These are phyloP conservation scores for Thielaviopsis ethacetica DNA, from an alignment of 2,329 filamentous ascomycete species.

Conservation along the genomic window DNA sequence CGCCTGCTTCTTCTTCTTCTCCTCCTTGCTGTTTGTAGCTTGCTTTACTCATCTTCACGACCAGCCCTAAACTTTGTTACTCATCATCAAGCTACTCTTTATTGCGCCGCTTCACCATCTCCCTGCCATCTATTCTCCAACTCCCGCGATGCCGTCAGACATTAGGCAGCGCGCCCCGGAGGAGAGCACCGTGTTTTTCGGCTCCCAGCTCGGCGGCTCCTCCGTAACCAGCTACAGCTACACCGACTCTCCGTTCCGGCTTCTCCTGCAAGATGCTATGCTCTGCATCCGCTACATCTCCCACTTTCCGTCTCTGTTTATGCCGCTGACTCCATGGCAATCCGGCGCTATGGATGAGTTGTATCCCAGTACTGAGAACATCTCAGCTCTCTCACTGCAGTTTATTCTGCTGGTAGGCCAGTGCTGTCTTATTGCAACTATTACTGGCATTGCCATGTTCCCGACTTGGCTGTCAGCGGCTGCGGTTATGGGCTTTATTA, in stretches of 20 bases:
- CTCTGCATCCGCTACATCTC: slow-evolving; percentile 29
- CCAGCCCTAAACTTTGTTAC: no score
- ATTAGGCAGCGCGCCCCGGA: neutral
- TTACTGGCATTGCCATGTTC: slow-evolving; percentile 29
- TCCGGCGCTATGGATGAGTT: slow-evolving; percentile 47
- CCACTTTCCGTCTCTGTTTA: slow-evolving; percentile 44
- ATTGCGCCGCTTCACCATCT: neutral
- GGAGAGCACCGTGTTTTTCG: slow-evolving; percentile 33
- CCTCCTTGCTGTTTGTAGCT: neutral
- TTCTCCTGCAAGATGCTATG: slow-evolving; percentile 20
- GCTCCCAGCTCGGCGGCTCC: slow-evolving; percentile 39
- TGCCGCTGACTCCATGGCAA: slow-evolving; percentile 35
- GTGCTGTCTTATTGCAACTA: slow-evolving; percentile 41
- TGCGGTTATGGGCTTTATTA: slow-evolving; percentile 27
- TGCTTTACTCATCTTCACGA: no score
- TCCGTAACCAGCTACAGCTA: slow-evolving; percentile 45
- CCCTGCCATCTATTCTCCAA: neutral
- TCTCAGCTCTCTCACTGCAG: slow-evolving; percentile 41
- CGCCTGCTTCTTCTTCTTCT: neutral
- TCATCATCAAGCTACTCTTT: neutral
- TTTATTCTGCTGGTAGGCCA: slow-evolving; percentile 42
- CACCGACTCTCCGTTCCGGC: slow-evolving; percentile 36
- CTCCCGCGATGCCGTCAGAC: neutral
- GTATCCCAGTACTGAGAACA: slow-evolving; percentile 38
- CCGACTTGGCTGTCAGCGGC: slow-evolving; percentile 31